phyloP scores from a whole-genome alignment of 2,329 filamentous ascomycete genomes.

The Pseudonectria foliicola region DNA sequence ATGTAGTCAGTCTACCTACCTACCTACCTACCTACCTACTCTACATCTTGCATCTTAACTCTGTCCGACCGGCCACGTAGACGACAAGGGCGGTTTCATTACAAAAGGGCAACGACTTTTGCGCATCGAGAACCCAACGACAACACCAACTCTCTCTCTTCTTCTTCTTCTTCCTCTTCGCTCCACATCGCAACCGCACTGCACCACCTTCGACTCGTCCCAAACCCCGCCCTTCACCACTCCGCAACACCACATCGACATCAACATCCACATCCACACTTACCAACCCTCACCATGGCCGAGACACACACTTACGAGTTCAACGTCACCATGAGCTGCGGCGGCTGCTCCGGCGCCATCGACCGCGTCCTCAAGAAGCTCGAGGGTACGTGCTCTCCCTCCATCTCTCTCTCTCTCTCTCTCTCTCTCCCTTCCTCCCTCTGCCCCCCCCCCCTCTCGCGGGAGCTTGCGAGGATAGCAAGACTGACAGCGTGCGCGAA shows the following conservation, averaged over 20 bases:
- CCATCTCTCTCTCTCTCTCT: not conserved
- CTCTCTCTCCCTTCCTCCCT: not conserved
- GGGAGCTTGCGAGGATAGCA: constrained; percentile 9
- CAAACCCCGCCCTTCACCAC: too few relatives aligned
- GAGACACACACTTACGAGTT: constrained; percentile 89
- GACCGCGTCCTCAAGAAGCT: constrained; percentile 89
- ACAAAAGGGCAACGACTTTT: too few relatives aligned
- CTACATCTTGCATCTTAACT: too few relatives aligned
- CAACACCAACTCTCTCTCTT: constrained; percentile 3
- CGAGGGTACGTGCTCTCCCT: constrained; percentile 54
- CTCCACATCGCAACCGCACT: constrained; percentile 10
- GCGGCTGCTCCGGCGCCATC: constrained; percentile 91
- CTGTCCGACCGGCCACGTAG: too few relatives aligned
- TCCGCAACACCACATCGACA: not conserved
- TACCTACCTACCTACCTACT: too few relatives aligned
- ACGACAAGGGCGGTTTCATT: too few relatives aligned
- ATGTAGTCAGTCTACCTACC: too few relatives aligned
- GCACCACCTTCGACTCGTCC: too few relatives aligned
- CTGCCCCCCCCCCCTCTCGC: not conserved
- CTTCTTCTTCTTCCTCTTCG: constrained; percentile 3
- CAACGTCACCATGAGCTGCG: constrained; percentile 88
- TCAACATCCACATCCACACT: not conserved
- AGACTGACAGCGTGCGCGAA: too few relatives aligned
- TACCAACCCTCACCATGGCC: constrained; percentile 53
- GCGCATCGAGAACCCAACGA: not conserved